phyloP scores from a whole-genome alignment of 1,139 yeast genomes.

The Tardiomyces depauwii region DNA sequence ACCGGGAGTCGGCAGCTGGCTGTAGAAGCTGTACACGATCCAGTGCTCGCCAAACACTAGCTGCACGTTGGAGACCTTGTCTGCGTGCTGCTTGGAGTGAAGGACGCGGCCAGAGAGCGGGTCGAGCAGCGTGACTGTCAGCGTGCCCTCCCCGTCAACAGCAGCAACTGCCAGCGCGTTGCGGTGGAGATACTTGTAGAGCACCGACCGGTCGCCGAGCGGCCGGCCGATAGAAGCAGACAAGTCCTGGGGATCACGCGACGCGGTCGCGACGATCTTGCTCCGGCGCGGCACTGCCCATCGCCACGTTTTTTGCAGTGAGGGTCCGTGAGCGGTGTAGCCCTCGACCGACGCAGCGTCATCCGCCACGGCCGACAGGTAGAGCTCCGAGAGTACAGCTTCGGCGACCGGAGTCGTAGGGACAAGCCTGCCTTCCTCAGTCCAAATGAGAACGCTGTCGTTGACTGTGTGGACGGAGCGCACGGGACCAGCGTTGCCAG shows the following conservation, averaged over 20 bases:
- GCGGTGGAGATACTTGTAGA: constrained; percentile 78
- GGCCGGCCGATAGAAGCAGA: constrained; percentile 63
- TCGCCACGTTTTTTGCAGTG: constrained; percentile 12
- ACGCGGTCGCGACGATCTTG: constrained; percentile 29
- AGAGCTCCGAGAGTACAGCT: neutral
- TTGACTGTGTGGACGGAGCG: neutral
- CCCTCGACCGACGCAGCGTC: neutral
- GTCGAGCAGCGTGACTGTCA: constrained; percentile 46
- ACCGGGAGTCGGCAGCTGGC: constrained; percentile 39
- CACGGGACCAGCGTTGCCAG: neutral
- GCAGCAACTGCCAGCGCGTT: constrained; percentile 50
- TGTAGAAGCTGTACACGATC: constrained; percentile 59
- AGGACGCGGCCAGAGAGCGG: constrained; percentile 58
- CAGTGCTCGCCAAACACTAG: constrained; percentile 74
- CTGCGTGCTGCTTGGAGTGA: constrained; percentile 33
- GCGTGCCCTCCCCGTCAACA: constrained; percentile 21
- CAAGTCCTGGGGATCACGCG: constrained; percentile 33
- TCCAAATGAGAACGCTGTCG: neutral
- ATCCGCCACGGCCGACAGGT: neutral
- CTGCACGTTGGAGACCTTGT: constrained; percentile 29
- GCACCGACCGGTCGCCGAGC: constrained; percentile 57
- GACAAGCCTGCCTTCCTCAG: neutral
- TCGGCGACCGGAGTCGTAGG: neutral
- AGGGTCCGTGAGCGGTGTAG: neutral
- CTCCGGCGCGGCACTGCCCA: constrained; percentile 21